phyloP scores from a whole-genome alignment of 306 rosid species.

The Cucumis cinereus region DNA sequence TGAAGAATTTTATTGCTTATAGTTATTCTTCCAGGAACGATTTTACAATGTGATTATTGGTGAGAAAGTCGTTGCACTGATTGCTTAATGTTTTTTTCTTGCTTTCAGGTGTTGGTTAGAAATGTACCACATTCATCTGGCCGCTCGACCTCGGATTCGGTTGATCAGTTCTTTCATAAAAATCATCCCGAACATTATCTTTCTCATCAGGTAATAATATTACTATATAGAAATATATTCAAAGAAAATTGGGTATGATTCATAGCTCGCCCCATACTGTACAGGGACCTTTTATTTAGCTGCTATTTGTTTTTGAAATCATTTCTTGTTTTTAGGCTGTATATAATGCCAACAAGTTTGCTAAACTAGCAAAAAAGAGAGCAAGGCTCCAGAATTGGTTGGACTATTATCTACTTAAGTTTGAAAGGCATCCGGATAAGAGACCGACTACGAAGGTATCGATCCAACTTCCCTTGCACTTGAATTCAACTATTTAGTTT shows the following conservation, averaged over 20 bases:
- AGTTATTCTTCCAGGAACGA: background rate
- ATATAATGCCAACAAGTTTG: constrained; percentile 79
- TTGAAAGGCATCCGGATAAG: constrained; percentile 66
- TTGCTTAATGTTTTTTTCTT: background rate
- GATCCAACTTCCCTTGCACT: constrained; percentile 5
- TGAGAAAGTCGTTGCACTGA: background rate
- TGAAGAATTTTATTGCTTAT: background rate
- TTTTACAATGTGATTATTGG: background rate
- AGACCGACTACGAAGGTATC: constrained; percentile 59
- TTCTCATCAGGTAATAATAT: constrained; percentile 70
- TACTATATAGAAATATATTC: background rate
- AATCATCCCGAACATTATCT: constrained; percentile 81
- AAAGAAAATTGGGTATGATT: background rate
- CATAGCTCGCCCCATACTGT: background rate
- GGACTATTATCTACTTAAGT: constrained; percentile 81
- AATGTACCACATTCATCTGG: constrained; percentile 59
- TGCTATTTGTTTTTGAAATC: background rate
- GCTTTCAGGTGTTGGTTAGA: constrained; percentile 80
- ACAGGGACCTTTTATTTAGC: background rate
- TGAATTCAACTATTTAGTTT: background rate
- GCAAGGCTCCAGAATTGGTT: constrained; percentile 82
- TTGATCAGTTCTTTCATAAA: constrained; percentile 66
- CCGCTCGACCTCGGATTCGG: constrained; percentile 41
- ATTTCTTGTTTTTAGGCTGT: constrained; percentile 54
- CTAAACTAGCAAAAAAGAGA: constrained; percentile 53